phyloP scores from a whole-genome alignment of 2,329 filamentous ascomycete species.

The Cytospora chrysosperma region DNA sequence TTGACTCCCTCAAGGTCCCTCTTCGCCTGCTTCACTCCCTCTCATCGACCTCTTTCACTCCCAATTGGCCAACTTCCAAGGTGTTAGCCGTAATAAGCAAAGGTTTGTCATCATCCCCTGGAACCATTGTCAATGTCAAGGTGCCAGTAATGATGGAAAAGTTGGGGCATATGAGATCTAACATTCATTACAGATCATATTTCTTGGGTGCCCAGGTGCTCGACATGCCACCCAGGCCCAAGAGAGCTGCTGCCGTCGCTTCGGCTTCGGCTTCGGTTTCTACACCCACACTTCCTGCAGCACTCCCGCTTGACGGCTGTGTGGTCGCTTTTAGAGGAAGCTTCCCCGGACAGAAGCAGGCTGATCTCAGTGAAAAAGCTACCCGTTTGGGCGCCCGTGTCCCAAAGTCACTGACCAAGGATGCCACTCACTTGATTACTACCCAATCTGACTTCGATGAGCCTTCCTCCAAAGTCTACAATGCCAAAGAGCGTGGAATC shows the following conservation, averaged over 20 bases:
- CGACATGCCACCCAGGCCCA: slow-evolving; percentile 14
- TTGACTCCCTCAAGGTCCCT: too few species aligned
- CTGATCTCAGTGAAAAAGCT: slow-evolving; percentile 46
- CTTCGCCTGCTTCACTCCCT: too few species aligned
- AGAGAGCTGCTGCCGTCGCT: slow-evolving; percentile 21
- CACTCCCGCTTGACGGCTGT: slow-evolving; percentile 44
- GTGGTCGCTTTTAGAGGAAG: slow-evolving; percentile 60
- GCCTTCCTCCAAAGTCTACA: slow-evolving; percentile 50
- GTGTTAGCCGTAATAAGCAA: too few species aligned
- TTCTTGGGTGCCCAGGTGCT: neutral
- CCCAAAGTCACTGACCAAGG: slow-evolving; percentile 46
- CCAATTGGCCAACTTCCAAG: too few species aligned
- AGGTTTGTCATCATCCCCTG: too few species aligned
- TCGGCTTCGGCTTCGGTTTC: too few species aligned
- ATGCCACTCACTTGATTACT: slow-evolving; percentile 58
- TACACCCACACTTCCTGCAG: slow-evolving; percentile 15
- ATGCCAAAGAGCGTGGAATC: slow-evolving; percentile 46
- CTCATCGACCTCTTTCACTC: too few species aligned
- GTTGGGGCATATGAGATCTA: too few species aligned
- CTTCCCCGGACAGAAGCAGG: slow-evolving; percentile 55
- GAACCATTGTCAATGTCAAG: too few species aligned
- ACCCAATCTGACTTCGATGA: slow-evolving; percentile 52
- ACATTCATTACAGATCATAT: neutral
- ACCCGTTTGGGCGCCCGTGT: slow-evolving; percentile 49
- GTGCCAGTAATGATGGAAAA: too few species aligned